Conservation (phyloP, 257 asterid genomes). For the Fraxinus quadrangulata region DNA sequence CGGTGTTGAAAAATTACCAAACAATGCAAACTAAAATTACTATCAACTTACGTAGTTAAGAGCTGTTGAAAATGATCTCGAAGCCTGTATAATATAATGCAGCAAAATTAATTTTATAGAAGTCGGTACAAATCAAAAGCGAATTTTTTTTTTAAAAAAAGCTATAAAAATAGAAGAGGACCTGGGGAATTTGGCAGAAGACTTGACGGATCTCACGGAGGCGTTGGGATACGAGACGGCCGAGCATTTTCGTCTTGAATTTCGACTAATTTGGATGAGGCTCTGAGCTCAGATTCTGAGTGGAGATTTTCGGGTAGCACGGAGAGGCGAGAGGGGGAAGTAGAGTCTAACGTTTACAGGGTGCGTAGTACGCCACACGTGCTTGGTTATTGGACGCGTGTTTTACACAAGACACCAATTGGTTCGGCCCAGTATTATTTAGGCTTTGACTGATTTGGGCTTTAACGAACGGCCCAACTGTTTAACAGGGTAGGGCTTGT, state of each 20-base stretch:
- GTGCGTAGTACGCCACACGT: conserved; percentile 33
- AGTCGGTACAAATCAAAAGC: neutral
- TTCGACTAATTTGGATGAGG: conserved; percentile 25
- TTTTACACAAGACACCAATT: too few relatives aligned
- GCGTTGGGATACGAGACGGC: conserved; percentile 75
- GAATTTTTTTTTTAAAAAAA: neutral
- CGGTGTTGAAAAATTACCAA: neutral
- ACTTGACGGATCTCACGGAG: conserved; percentile 74
- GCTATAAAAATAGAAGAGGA: conserved; percentile 19
- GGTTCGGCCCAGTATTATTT: too few relatives aligned
- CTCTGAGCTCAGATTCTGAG: conserved; percentile 21
- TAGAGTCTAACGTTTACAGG: conserved; percentile 26
- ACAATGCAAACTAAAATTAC: neutral
- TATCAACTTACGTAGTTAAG: conserved; percentile 70
- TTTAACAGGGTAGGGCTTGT: too few relatives aligned
- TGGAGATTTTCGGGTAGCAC: conserved; percentile 20
- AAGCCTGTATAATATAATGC: conserved; percentile 47
- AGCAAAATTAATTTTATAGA: neutral
- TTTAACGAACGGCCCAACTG: too few relatives aligned
- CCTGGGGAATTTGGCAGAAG: conserved; percentile 73
- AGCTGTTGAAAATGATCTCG: conserved; percentile 82
- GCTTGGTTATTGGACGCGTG: conserved; percentile 21
- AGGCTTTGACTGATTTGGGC: too few relatives aligned
- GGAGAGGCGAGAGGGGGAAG: conserved; percentile 19
- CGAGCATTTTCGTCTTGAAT: conserved; percentile 59